Evolutionary conservation across 1,139 yeast genomes (phyloP).

Genomic region (Candida sanyaensis): DNA sequence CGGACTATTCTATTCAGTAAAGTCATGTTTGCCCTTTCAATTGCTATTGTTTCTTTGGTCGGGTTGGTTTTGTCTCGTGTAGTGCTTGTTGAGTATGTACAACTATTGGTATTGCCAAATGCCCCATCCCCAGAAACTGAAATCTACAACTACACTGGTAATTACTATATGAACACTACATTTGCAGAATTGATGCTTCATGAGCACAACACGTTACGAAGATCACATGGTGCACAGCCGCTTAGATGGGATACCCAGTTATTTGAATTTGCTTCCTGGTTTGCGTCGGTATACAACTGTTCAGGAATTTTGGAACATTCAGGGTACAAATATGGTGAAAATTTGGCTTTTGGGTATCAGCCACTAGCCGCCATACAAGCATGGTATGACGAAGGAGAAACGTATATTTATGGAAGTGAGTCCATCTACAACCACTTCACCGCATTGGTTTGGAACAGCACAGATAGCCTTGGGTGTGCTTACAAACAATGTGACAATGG

Average conservation of each 20-base stretch:
- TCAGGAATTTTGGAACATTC: slow-evolving; percentile 35
- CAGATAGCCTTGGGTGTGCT: slow-evolving; percentile 41
- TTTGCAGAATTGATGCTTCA: slow-evolving; percentile 27
- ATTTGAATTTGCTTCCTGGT: slow-evolving; percentile 31
- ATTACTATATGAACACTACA: slow-evolving; percentile 18
- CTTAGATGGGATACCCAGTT: slow-evolving; percentile 34
- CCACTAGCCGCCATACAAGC: slow-evolving; percentile 32
- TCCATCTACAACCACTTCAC: slow-evolving; percentile 41
- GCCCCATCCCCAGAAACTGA: neutral
- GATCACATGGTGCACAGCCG: slow-evolving; percentile 28
- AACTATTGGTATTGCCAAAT: neutral
- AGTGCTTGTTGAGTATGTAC: neutral
- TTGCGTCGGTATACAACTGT: slow-evolving; percentile 33
- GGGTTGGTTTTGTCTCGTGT: neutral
- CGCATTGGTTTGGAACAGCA: slow-evolving; percentile 40
- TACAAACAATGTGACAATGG: slow-evolving; percentile 42
- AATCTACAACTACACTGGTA: slow-evolving; percentile 15
- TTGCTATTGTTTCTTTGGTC: neutral
- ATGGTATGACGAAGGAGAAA: slow-evolving; percentile 38
- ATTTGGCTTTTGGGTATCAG: slow-evolving; percentile 39
- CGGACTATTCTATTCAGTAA: too few species aligned
- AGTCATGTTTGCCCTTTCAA: neutral
- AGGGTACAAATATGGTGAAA: slow-evolving; percentile 40
- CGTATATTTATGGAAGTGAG: slow-evolving; percentile 29
- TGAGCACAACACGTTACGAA: slow-evolving; percentile 32